These are phyloP conservation scores for Mycena floridula DNA, from an alignment of 768 basidiomycete species.

Conservation along the genomic window DNA sequence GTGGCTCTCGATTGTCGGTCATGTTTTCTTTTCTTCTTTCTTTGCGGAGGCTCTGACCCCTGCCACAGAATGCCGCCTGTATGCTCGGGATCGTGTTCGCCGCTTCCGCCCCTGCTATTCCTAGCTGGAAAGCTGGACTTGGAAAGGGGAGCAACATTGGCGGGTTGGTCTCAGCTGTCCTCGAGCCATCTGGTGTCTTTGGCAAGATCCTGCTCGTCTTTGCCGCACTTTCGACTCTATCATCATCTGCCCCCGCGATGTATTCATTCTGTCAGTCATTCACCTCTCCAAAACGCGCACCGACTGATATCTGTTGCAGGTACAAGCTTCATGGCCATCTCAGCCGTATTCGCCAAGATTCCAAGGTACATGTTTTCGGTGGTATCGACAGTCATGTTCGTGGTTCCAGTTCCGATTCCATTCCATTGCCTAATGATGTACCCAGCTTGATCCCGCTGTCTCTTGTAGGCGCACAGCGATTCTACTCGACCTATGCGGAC, in stretches of 20 bases:
- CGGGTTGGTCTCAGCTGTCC: conserved; percentile 65
- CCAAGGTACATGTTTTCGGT: conserved; percentile 78
- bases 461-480: conserved; percentile 68
- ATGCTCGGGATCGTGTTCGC: conserved; percentile 61
- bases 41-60: not conserved
- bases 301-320: too few species aligned
- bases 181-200: conserved; percentile 64
- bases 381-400: conserved; percentile 65
- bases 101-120: conserved; percentile 46
- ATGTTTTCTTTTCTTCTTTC: not conserved
- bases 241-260: conserved; percentile 77
- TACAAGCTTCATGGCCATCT: conserved; percentile 67
- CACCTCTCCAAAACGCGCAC: too few species aligned
- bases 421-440: conserved; percentile 1
- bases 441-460: conserved; percentile 63
- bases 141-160: conserved; percentile 55
- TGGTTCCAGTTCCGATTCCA: not conserved
- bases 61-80: conserved; percentile 42
- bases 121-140: conserved; percentile 58
- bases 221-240: conserved; percentile 74
- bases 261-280: conserved; percentile 77
- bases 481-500: conserved; percentile 64
- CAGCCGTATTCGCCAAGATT: conserved; percentile 51
- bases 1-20: conserved; percentile 46
- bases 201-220: conserved; percentile 78